Conservation (phyloP, 768 basidiomycete species). For the Tylopilus subfusipes region DNA sequence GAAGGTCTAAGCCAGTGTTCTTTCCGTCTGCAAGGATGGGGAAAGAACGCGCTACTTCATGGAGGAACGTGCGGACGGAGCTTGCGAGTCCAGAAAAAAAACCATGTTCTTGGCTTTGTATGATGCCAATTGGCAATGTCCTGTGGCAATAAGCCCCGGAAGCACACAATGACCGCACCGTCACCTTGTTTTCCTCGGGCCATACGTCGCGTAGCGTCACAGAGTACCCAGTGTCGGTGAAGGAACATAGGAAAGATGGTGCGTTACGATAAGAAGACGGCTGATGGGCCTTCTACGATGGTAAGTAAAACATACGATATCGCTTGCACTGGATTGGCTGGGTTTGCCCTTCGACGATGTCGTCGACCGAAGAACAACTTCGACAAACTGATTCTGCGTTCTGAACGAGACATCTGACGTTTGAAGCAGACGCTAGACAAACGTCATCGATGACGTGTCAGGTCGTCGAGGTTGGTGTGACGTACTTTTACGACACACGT, state of each 20-base stretch:
- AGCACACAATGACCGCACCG: constrained; percentile 7
- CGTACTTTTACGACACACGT: background rate
- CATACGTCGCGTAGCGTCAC: constrained; percentile 2
- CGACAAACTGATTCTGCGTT: background rate
- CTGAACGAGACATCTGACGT: background rate
- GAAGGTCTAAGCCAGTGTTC: background rate
- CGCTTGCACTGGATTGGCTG: constrained; percentile 4
- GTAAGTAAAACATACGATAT: constrained; percentile 27
- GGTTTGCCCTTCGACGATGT: background rate
- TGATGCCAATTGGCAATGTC: background rate
- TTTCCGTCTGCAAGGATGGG: background rate
- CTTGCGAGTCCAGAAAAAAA: background rate
- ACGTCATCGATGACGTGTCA: background rate
- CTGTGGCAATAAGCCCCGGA: background rate
- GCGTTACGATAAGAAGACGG: constrained; percentile 21
- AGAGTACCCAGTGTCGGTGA: constrained; percentile 5
- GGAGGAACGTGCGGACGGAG: background rate
- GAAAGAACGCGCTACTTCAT: background rate
- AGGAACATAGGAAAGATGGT: constrained; percentile 4
- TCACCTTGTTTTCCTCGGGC: background rate
- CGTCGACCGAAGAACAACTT: background rate
- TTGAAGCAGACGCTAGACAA: background rate
- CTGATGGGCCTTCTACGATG: constrained; percentile 12
- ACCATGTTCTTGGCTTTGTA: background rate
- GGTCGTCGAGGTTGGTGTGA: background rate